These are phyloP conservation scores for Yamadazyma jaroonii DNA, from an alignment of 1,139 yeast species.

Conservation along the genomic window DNA sequence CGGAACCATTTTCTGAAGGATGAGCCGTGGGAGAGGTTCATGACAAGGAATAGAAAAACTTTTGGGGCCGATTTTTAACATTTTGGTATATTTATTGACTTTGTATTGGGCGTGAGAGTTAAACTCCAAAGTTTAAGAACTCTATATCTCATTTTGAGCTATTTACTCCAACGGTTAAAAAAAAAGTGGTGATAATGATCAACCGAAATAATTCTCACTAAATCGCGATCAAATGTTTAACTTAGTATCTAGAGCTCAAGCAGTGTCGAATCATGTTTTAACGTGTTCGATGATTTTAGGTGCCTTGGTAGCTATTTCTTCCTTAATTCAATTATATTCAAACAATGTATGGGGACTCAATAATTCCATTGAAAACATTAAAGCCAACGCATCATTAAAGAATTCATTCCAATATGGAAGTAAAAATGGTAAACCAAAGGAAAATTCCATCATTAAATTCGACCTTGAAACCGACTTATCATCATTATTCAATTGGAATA, in stretches of 20 bases:
- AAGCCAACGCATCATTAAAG: conserved; percentile 47
- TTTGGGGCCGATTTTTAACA: too few species aligned
- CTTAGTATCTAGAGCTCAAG: conserved; percentile 45
- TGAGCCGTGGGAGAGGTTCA: too few species aligned
- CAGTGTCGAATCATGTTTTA: conserved; percentile 53
- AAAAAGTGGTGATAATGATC: too few species aligned
- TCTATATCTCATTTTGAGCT: background rate
- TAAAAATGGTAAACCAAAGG: conserved; percentile 66
- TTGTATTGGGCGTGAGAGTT: too few species aligned
- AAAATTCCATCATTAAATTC: conserved; percentile 69
- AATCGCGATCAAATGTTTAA: conserved; percentile 33
- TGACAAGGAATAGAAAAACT: too few species aligned
- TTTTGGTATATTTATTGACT: too few species aligned
- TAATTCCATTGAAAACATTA: conserved; percentile 37
- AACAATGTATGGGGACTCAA: conserved; percentile 45
- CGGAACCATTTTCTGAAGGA: conserved; percentile 10
- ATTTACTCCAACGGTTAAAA: background rate
- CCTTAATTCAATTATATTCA: conserved; percentile 47
- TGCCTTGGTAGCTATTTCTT: conserved; percentile 43
- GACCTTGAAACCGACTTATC: conserved; percentile 66
- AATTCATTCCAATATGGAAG: conserved; percentile 77
- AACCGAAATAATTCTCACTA: background rate
- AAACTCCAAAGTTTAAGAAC: too few species aligned
- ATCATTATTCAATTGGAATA: conserved; percentile 91
- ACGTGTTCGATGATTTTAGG: conserved; percentile 50